phyloP scores from a whole-genome alignment of 345 rosid species.

The Excoecaria agallocha region DNA sequence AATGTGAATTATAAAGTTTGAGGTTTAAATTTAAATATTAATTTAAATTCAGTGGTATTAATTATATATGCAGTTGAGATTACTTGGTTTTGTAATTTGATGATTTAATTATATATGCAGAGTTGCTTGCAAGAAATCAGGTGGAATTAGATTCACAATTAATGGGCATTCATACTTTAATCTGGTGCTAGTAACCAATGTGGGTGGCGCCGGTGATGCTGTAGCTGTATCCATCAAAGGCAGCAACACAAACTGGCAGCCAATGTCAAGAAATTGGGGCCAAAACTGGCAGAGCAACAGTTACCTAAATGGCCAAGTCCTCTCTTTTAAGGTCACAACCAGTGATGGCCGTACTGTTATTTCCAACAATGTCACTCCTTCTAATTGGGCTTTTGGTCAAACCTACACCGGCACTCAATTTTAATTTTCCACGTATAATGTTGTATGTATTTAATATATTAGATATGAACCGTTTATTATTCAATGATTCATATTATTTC shows the following conservation, averaged over 20 bases:
- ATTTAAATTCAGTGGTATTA: too few species aligned
- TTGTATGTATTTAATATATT: too few species aligned
- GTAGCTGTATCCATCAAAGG: slow-evolving; percentile 1
- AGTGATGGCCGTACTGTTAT: neutral
- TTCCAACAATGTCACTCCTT: slow-evolving; percentile 5
- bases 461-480: too few species aligned
- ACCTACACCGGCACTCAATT: neutral
- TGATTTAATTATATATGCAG: neutral
- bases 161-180: slow-evolving; percentile 12
- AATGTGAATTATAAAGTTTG: too few species aligned
- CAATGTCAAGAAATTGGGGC: slow-evolving; percentile 8
- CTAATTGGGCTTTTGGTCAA: slow-evolving; percentile 7
- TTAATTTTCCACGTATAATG: neutral
- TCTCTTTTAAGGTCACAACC: slow-evolving; percentile 7
- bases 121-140: slow-evolving; percentile 2
- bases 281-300: slow-evolving; percentile 12
- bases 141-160: slow-evolving; percentile 8
- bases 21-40: too few species aligned
- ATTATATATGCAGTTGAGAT: too few species aligned
- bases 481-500: too few species aligned
- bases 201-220: neutral
- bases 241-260: neutral
- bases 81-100: too few species aligned
- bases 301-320: slow-evolving; percentile 5
- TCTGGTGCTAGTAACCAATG: slow-evolving; percentile 7